These are phyloP conservation scores for Mortierella polycephala DNA, from an alignment of 371 early-diverging fungal species.

Conservation along the genomic window DNA sequence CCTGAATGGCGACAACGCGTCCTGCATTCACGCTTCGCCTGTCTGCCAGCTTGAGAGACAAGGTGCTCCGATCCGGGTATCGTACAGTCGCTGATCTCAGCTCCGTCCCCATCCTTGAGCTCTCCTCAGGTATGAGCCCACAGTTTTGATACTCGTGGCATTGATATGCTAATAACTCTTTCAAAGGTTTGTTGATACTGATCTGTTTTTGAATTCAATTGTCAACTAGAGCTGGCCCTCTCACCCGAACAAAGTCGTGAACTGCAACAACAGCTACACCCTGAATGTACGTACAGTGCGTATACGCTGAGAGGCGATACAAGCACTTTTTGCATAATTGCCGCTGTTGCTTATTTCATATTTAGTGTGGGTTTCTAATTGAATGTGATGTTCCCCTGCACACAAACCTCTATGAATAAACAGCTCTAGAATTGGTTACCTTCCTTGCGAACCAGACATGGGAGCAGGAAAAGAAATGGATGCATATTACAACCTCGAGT, in stretches of 20 bases:
- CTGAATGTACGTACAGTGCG: constrained; percentile 9
- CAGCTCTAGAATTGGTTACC: not conserved
- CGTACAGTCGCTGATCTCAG: constrained; percentile 36
- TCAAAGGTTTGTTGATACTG: not conserved
- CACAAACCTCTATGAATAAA: not conserved
- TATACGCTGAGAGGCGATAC: too few species aligned
- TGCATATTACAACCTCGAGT: constrained; percentile 44
- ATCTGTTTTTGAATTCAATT: not conserved
- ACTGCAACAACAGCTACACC: constrained; percentile 20
- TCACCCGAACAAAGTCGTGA: constrained; percentile 19
- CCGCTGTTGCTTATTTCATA: too few species aligned
- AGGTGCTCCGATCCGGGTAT: constrained; percentile 38
- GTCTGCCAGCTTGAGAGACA: constrained; percentile 25
- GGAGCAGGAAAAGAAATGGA: constrained; percentile 24
- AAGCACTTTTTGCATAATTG: not conserved
- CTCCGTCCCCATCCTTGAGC: constrained; percentile 15
- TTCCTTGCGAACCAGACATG: constrained; percentile 21
- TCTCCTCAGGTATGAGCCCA: constrained; percentile 12
- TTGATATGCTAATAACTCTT: not conserved
- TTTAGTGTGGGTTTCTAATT: not conserved
- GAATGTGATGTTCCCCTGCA: not conserved
- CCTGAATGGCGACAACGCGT: constrained; percentile 24
- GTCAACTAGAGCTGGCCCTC: constrained; percentile 26
- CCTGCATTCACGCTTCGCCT: constrained; percentile 42
- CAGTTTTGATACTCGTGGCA: not conserved